Base-by-base conservation (phyloP, 441 rosid species). In the Populus hybrid region DNA sequence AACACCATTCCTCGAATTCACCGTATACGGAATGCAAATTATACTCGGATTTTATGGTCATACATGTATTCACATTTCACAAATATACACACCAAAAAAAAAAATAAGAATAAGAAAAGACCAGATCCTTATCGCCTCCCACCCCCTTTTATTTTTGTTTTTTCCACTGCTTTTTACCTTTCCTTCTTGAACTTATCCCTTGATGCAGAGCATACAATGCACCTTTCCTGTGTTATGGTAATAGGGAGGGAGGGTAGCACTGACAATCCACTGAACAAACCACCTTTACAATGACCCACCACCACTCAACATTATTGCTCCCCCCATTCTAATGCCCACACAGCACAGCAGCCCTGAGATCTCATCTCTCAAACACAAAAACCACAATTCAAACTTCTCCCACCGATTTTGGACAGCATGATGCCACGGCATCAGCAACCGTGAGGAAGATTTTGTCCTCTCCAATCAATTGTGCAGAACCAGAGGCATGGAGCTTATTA, bases 391-490 rank as follows among this genome's bases (percentile, higher is more conserved):
- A 90, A 21, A 78, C 89, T 73, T 79, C 84, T 26, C 86, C 88
- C 2, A n/a, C 72, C 21, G 78, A 56, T 72, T 89, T 90, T 0
- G 92, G 92, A 64, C 82, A 78, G 72, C 95, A 89, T n/a, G 92
- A 85, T 10, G 90, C 76, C 4, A 95, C 93, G 2, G 98, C 97
- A 69, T 94, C 97, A 4, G 94, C 90, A 38, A 95, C 99, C 0
- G 95, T 91, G 18, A 91, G 89, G 81, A 89, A 95, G 84, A 95
- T 90, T 10, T 84, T 87, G 76, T 90, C 91, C 59, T 91, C 90
- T 0, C 98, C 94, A 7, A 95, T 81, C 81, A 82, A 40, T 16
- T 79, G 75, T 0, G 88, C 76, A 14, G 89, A 90, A 12, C 77
- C 64, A 10, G 97, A 93, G 1, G 93, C 86, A 38, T 92, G 90